Conservation (phyloP, 306 rosid genomes). For the Cotoneaster glaucophyllus region DNA sequence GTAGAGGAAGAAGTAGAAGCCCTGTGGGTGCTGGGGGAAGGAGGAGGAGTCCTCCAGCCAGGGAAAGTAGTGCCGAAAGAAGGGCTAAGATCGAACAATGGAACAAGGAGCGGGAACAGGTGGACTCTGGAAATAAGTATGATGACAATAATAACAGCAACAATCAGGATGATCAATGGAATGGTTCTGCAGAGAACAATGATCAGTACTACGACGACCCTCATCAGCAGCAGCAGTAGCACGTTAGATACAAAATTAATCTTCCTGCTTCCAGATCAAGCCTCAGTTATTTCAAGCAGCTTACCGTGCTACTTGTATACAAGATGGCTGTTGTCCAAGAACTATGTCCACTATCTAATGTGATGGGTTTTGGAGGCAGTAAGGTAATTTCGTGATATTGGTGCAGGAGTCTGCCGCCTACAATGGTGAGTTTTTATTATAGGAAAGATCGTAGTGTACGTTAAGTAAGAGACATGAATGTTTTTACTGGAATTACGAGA, state of each 20-base stretch:
- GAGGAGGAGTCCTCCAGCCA: slow-evolving; percentile 60
- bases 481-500: background rate
- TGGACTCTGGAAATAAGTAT: slow-evolving; percentile 35
- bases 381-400: slow-evolving; percentile 2
- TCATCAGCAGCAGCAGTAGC: slow-evolving; percentile 37
- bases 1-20: slow-evolving; percentile 80
- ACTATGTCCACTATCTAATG: slow-evolving; percentile 14
- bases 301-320: slow-evolving; percentile 28
- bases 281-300: slow-evolving; percentile 23
- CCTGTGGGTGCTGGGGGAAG: slow-evolving; percentile 69
- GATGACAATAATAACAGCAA: slow-evolving; percentile 22
- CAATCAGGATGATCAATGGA: slow-evolving; percentile 34
- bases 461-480: background rate
- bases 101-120: slow-evolving; percentile 79
- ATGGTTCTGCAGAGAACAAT: slow-evolving; percentile 36
- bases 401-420: slow-evolving; percentile 3
- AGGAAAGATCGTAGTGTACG: background rate
- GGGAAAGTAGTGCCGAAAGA: slow-evolving; percentile 92
- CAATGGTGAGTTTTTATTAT: slow-evolving; percentile 3
- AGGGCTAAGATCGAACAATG: slow-evolving; percentile 95
- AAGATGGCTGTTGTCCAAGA: slow-evolving; percentile 35
- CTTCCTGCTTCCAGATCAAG: slow-evolving; percentile 29
- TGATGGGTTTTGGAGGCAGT: slow-evolving; percentile 16
- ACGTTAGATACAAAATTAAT: slow-evolving; percentile 6
- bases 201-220: slow-evolving; percentile 40